A percentile compares a stretch with the other conserved stretches of the same genome.
These are phyloP conservation scores for Lepidium campestre DNA, from an alignment of 441 rosid species.

Conservation along the genomic window DNA sequence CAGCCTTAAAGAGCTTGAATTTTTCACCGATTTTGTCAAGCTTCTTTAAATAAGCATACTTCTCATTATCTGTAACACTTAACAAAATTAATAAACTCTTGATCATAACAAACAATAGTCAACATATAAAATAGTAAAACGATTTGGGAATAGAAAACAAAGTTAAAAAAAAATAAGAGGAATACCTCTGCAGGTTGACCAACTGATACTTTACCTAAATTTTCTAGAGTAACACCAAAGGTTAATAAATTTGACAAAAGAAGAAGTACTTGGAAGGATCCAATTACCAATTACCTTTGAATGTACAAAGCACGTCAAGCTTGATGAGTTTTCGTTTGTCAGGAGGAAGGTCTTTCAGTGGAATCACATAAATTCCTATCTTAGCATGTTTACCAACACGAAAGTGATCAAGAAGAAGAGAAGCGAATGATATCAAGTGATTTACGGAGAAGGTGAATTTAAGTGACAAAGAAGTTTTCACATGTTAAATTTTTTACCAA, in stretches of 20 bases:
- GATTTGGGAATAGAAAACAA: too few relatives aligned
- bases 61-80: constrained; percentile 36
- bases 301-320: too few relatives aligned
- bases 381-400: constrained; percentile 61
- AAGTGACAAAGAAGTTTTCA: not conserved
- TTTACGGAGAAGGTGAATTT: not conserved
- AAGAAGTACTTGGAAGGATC: too few relatives aligned
- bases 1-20: constrained; percentile 64
- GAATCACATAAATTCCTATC: constrained; percentile 63
- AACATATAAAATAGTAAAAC: too few relatives aligned
- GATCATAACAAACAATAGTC: not conserved
- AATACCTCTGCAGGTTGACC: too few relatives aligned
- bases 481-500: constrained; percentile 47
- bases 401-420: not conserved
- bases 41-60: constrained; percentile 51
- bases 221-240: too few relatives aligned
- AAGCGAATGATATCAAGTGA: not conserved
- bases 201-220: too few relatives aligned
- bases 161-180: too few relatives aligned
- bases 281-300: too few relatives aligned
- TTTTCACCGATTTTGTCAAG: constrained; percentile 59
- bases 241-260: too few relatives aligned
- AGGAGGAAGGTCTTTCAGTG: constrained; percentile 47
- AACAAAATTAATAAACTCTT: not conserved
- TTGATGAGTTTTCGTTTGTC: constrained; percentile 49